Base-by-base conservation (phyloP, 495 filamentous ascomycete species). In the Daldinia grandis region DNA sequence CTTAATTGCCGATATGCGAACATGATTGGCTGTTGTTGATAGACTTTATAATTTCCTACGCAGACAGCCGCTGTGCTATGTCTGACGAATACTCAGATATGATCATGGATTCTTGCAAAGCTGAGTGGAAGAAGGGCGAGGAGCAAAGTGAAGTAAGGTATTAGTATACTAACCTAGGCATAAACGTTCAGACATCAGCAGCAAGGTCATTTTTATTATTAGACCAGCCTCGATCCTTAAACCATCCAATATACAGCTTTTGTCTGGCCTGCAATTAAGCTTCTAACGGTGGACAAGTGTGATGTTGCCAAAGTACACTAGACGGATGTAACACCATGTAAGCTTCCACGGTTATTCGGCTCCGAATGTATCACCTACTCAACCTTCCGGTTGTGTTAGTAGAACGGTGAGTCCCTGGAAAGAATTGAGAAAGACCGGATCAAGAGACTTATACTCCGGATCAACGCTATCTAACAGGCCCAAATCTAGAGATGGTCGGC, bases 11-110 rank as follows among this genome's bases (percentile, higher is more conserved):
- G 56, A 58, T n/a, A 49, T 42, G 35, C 37, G 10, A 37, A 9
- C 15, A 14, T 62, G 61, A 66, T 68, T 73, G 65, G 69, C 51
- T 58, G 21, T 28, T 27, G 24, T 54, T 57, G 15, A 49, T 54
- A 57, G 6, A 28, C 60, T 24, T 67, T 30, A 37, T 40, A 56
- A 19, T 49, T 42, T 50, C 38, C 24, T 35, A 60, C 59, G 60
- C 60, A 72, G 42, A 64, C 50, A 68, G 57, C 70, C 70, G 70
- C 70, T 40, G 53, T 69, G 65, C 61, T 62, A 73, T 68, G 53
- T 58, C 44, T 35, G 12, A 17, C 15, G 24, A 44, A 27, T 55
- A 58, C 57, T 65, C 70, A 51, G 58, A 35, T 51, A 42, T 59
- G 17, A 56, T 44, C 40, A 38, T 37, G 25, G 27, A 40, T 38